These are phyloP conservation scores for Calonectria naviculata DNA, from an alignment of 2,329 filamentous ascomycete genomes.

Conservation along the genomic window DNA sequence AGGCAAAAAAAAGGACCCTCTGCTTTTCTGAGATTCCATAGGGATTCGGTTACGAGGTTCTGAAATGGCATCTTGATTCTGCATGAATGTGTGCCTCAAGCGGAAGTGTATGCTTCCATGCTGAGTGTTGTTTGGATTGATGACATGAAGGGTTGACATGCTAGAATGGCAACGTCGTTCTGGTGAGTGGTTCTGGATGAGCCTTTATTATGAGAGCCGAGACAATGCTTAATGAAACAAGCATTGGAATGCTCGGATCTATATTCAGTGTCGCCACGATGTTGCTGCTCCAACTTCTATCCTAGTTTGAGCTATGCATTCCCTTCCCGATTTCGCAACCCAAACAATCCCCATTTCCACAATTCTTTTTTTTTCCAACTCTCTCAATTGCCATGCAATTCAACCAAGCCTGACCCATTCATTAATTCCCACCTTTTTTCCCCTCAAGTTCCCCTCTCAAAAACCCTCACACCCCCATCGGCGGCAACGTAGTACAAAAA, in stretches of 20 bases:
- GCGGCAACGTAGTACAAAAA: slow-evolving; percentile 83
- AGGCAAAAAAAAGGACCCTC: slow-evolving; percentile 40
- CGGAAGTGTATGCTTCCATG: not conserved
- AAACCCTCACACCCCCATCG: slow-evolving; percentile 85
- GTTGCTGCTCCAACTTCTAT: not conserved
- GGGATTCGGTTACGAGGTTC: slow-evolving; percentile 46
- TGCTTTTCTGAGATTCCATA: slow-evolving; percentile 46
- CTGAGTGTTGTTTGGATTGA: not conserved
- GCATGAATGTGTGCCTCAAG: slow-evolving; percentile 32
- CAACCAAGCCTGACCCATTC: not conserved
- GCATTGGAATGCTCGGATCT: not conserved
- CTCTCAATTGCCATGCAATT: not conserved
- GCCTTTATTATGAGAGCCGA: not conserved
- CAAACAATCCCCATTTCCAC: not conserved
- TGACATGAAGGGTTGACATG: not conserved
- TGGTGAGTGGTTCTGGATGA: not conserved
- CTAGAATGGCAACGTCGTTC: not conserved
- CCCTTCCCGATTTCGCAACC: not conserved
- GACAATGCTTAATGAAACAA: not conserved
- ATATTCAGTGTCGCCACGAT: not conserved
- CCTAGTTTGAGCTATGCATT: not conserved
- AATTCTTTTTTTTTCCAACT: not conserved
- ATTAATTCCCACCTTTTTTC: not conserved
- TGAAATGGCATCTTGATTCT: slow-evolving; percentile 51
- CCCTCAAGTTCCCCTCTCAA: slow-evolving; percentile 74